A percentile compares a stretch with the other conserved stretches of the same genome.
These are phyloP conservation scores for Closterium sp. DNA, from an alignment of 139 green algal species.

Conservation along the genomic window DNA sequence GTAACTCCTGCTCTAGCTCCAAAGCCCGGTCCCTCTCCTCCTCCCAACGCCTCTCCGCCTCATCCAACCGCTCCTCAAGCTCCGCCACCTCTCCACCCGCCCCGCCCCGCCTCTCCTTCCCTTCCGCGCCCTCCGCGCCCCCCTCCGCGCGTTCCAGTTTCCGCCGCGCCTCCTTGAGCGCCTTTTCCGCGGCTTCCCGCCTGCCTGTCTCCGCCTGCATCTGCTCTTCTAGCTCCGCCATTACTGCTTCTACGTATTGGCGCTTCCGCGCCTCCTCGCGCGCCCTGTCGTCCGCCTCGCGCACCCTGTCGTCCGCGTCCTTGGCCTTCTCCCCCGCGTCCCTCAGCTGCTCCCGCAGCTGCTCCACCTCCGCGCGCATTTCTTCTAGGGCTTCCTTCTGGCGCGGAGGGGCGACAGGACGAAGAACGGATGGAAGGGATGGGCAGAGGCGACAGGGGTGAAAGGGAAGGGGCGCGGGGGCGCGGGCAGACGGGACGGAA, in stretches of 20 bases:
- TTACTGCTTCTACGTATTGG: not conserved
- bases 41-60: not conserved
- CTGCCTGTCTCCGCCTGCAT: not conserved
- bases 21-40: not conserved
- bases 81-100: not conserved
- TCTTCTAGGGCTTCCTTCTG: not conserved
- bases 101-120: not conserved
- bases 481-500: too few relatives aligned
- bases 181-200: not conserved
- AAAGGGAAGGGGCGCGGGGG: too few relatives aligned
- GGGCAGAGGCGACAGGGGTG: not conserved
- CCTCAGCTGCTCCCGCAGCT: too few relatives aligned
- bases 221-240: not conserved
- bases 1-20: not conserved
- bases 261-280: not conserved
- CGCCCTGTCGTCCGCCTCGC: not conserved
- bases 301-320: too few relatives aligned
- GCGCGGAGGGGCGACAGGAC: too few relatives aligned
- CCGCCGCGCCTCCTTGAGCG: not conserved
- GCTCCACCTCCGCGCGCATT: too few relatives aligned
- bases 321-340: not conserved
- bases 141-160: not conserved
- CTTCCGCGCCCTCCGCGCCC: not conserved
- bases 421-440: too few relatives aligned
- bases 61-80: not conserved